Percentiles rank a stretch among this genome's conserved stretches.
Evolutionary conservation across 1,284 basidiomycete genomes (phyloP).

Genomic region (Phellinidium pouzarii): DNA sequence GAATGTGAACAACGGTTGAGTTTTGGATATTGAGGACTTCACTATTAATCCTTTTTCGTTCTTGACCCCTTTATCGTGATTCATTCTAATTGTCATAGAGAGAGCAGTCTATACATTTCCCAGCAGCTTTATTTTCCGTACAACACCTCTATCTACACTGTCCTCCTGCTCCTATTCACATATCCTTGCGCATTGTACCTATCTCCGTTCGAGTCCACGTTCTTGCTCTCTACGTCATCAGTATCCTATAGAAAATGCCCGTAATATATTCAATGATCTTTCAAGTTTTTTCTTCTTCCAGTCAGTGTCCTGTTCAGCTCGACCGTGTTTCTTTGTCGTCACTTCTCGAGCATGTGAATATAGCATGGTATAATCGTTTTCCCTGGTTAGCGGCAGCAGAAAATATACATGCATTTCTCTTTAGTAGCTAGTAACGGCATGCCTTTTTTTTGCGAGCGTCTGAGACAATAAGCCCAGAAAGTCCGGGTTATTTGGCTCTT

Average conservation of each 20-base stretch:
- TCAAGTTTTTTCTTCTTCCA: not conserved
- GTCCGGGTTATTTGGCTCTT: too few species aligned
- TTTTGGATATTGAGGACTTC: not conserved
- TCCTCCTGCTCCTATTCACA: not conserved
- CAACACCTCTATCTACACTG: not conserved
- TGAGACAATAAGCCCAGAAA: too few species aligned
- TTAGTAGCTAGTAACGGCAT: too few species aligned
- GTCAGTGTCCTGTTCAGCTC: not conserved
- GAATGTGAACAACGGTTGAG: slow-evolving; percentile 10
- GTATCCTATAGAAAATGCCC: not conserved
- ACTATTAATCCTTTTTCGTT: not conserved
- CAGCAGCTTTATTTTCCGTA: not conserved
- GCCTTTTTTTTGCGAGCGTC: too few species aligned
- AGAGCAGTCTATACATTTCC: not conserved
- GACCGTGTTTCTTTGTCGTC: not conserved
- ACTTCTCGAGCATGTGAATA: too few species aligned
- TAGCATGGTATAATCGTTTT: too few species aligned
- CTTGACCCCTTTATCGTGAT: not conserved
- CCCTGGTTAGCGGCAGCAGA: too few species aligned
- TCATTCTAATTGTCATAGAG: not conserved
- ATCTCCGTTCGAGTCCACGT: not conserved
- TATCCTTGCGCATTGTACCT: too few species aligned
- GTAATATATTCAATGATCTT: not conserved
- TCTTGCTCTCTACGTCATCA: not conserved
- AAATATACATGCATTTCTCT: too few species aligned